Evolutionary conservation across 1,284 basidiomycete species (phyloP), one percentile per base, ranked within the genome.

Genomic region (Trichosporon sp.): DNA sequence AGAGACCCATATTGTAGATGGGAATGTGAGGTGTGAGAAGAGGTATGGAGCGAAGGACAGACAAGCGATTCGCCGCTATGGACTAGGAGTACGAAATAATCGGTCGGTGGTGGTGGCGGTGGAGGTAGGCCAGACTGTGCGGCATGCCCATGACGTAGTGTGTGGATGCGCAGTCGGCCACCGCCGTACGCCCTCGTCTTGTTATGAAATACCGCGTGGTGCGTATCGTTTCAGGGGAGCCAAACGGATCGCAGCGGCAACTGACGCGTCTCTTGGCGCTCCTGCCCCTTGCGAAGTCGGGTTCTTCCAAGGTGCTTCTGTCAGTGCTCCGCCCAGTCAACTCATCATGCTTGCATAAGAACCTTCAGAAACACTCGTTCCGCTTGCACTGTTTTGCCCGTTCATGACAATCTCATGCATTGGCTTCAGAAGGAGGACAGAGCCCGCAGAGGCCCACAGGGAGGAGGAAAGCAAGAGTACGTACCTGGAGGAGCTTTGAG

Each of bases 1-100:
- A 67, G 12, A 84, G 19, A 1, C 81, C 79, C 83, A 84, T 84
- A 16, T 73, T 31, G n/a, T 5, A 35, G 56, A 16, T 2, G 31
- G 56, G 14, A 32, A 7, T 35, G 32, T 14, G 38, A 40, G 11
- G 54, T 56, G 21, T 56, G 12, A 35, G 14, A 16, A 26, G 54
- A 5, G 26, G 54, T 37, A 31, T 54, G 51, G 51, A 54, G 51
- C n/a, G 21, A 12, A 10, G 51, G 8, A 21, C 19, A 54, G 51
- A 26, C 26, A 8, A 54, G 51, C n/a, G 19, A 54, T 26, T 54
- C 51, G 51, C 51, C n/a, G 51, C 51, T 54, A n/a, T 19, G 12
- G 16, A 8, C 16, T 12, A 12, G 38, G 40, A 59, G 35, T 54
- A 54, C 51, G 51, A 54, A 54, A 19, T 54, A 21, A 21, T 54